These are phyloP conservation scores for Wickerhamomyces mucosus DNA, from an alignment of 805 yeast genomes.

Conservation along the genomic window DNA sequence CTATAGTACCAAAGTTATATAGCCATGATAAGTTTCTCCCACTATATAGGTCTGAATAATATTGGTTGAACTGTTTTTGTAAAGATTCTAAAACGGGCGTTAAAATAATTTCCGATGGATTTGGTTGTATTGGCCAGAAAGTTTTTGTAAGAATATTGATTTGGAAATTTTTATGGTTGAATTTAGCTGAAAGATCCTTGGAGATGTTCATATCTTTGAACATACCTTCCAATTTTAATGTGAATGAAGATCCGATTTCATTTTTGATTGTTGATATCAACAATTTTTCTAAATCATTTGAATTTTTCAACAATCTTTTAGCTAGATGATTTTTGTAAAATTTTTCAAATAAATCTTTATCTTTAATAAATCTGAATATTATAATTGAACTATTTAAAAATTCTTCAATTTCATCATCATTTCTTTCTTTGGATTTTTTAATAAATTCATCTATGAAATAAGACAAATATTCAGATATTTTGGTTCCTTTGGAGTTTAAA, in stretches of 20 bases:
- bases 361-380: conserved; percentile 60
- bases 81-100: conserved; percentile 36
- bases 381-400: conserved; percentile 46
- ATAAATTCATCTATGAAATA: conserved; percentile 49
- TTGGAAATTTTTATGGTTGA: conserved; percentile 32
- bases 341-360: conserved; percentile 80
- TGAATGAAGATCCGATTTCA: conserved; percentile 72
- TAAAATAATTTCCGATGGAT: conserved; percentile 24
- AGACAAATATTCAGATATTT: conserved; percentile 45
- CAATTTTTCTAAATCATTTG: conserved; percentile 55
- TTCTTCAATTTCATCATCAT: conserved; percentile 33
- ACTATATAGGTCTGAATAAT: conserved; percentile 39
- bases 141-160: conserved; percentile 50
- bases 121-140: conserved; percentile 55
- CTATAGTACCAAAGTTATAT: conserved; percentile 76
- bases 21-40: conserved; percentile 70
- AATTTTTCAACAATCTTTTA: conserved; percentile 52
- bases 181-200: conserved; percentile 34
- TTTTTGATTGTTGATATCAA: conserved; percentile 59
- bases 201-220: conserved; percentile 66
- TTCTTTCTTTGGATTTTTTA: conserved; percentile 38
- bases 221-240: conserved; percentile 81
- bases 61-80: conserved; percentile 37
- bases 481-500: conserved; percentile 37
- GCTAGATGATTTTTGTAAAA: conserved; percentile 83